Evolutionary conservation across 176 grass and related monocot species (phyloP), one percentile per base, ranked within the genome.

Genomic region (Dendrocalamus sinicus): DNA sequence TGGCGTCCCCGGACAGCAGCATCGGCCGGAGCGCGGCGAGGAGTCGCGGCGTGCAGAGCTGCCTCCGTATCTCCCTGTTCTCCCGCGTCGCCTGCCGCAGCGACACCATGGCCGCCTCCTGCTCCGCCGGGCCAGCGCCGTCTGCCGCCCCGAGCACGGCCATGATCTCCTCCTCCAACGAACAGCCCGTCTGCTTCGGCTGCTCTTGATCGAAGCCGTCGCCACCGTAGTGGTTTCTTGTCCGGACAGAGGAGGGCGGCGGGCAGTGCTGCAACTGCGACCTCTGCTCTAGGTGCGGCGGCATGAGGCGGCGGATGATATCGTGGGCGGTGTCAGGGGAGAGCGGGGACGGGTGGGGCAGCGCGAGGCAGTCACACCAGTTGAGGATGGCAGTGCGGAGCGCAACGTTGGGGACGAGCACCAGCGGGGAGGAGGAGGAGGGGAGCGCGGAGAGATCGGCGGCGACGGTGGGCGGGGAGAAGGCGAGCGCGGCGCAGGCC

Each of bases 231-330:
- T 16, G 24, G 24, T 53, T 73, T 79, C 77, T 52, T 0, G 75
- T 71, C 41, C 76, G 66, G 32, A 92, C 78, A 19, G 80, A 86
- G 16, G 79, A 70, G 23, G 68, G 53, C 19, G 32, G 67, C 3
- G 61, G 22, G 53, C 17, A 57, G n/a, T 24, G 8, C 13, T 45
- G 44, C 70, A 15, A 20, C 61, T 50, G 20, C 44, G 75, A 23
- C 22, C 81, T 88, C 72, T 40, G 70, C 30, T 67, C 52, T 46
- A 84, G 67, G 2, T 22, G 12, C 6, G 59, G 75, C 24, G 89
- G 86, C 93, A 95, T 95, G 87, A 98, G 91, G 46, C 91, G 86
- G 55, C 84, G 88, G n/a, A 98, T 93, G 75, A 98, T 61, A 84
- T 87, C 83, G 39, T 50, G 62, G 24, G 93, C 96, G 60, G 93